Base-by-base conservation (phyloP, 371 early-diverging fungal genomes). In the Mucor circinelloides region DNA sequence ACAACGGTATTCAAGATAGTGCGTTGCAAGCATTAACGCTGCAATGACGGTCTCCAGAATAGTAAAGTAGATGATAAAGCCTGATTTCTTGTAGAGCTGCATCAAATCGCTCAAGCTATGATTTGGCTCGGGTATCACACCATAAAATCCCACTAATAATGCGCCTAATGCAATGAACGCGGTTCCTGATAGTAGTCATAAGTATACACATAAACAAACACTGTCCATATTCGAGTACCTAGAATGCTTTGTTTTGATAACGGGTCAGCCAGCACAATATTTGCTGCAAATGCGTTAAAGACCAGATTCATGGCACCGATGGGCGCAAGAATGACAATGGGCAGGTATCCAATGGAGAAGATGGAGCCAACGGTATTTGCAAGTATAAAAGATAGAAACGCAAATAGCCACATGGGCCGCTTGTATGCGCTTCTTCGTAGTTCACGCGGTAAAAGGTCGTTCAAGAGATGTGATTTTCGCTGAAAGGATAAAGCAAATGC, bases 311-410 rank as follows among this genome's bases (percentile, higher is more conserved):
- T 88, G 9, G 93, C 91, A 0, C 92, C 91, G 62, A 93, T 76
- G 5, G 93, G 93, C 13, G 93, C 93, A 23, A 91, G 76, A 50
- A 92, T 90, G 63, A 92, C 88, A 13, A 93, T 89, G 3, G 93
- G 93, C 15, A 93, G 80, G 63, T 89, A 87, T 52, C 91, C 91
- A 56, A 93, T 88, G 1, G 92, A 88, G 44, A 92, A 85, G 17
- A 88, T 77, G 1, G 93, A 89, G 34, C 91, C 91, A 9, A 84
- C 86, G n/a, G 87, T 82, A 58, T 90, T 90, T 40, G 91, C 87
- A 27, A 83, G 64, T 50, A 92, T 71, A 58, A 88, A 92, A 10
- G 87, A 82, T 21, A 74, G 76, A 69, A 92, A 86, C 19, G 81
- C 72, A 32, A 68, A 58, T 8, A 74, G 60, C 77, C 78, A 76